Percentiles rank a stretch among this genome's conserved stretches.
Conservation (phyloP, 2,329 filamentous ascomycete genomes). For the Xenosphaeropsis pyriputrescens region DNA sequence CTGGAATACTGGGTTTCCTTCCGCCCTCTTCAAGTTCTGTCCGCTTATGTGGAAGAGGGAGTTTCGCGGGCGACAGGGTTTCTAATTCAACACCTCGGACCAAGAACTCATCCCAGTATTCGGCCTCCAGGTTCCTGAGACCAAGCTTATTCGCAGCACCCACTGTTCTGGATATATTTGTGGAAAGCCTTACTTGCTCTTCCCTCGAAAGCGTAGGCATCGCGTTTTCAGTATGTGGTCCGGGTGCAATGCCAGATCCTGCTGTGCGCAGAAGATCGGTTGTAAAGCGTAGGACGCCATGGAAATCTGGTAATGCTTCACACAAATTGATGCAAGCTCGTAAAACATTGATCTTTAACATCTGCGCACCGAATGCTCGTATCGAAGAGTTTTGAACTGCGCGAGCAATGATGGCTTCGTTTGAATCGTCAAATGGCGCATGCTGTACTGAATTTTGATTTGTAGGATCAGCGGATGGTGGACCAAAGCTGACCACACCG, state of each 20-base stretch:
- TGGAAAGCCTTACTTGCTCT: conserved; percentile 72
- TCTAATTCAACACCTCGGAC: conserved; percentile 65
- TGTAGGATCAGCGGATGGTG: conserved; percentile 6
- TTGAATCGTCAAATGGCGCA: conserved; percentile 25
- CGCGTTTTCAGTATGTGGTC: conserved; percentile 50
- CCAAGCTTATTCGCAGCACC: conserved; percentile 65
- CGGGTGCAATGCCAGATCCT: conserved; percentile 66
- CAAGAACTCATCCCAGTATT: conserved; percentile 96
- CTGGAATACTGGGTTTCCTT: conserved; percentile 28
- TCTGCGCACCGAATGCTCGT: conserved; percentile 61
- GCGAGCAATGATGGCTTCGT: conserved; percentile 36
- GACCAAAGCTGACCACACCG: conserved; percentile 41
- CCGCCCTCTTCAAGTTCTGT: conserved; percentile 29
- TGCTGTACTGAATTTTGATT: conserved; percentile 2
- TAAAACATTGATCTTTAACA: conserved; percentile 74
- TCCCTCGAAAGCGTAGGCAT: conserved; percentile 60
- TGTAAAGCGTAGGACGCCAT: conserved; percentile 78
- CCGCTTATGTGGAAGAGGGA: conserved; percentile 49
- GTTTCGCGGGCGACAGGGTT: conserved; percentile 39
- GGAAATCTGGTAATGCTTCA: conserved; percentile 83
- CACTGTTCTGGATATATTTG: conserved; percentile 76
- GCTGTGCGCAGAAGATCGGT: conserved; percentile 71
- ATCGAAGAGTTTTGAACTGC: conserved; percentile 43
- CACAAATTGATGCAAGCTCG: conserved; percentile 86
- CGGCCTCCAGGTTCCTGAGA: conserved; percentile 52